These are phyloP conservation scores for Russula brevipes DNA, from an alignment of 768 basidiomycete genomes.

Conservation along the genomic window DNA sequence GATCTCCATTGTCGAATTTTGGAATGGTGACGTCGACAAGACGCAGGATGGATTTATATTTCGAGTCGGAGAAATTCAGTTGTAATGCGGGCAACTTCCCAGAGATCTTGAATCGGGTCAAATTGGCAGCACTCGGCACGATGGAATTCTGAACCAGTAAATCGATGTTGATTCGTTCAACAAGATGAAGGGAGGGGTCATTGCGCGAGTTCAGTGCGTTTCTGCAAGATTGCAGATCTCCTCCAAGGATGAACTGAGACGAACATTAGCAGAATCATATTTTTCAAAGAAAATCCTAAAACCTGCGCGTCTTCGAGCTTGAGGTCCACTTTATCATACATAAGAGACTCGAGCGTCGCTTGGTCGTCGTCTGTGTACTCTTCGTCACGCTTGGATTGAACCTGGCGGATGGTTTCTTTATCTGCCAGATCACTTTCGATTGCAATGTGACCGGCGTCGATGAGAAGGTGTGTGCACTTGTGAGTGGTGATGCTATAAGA, in stretches of 20 bases:
- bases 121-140: constrained; percentile 71
- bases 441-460: constrained; percentile 96
- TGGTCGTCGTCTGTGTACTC: constrained; percentile 87
- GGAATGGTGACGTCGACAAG: constrained; percentile 89
- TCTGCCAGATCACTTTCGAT: constrained; percentile 87
- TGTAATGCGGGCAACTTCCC: constrained; percentile 84
- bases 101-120: constrained; percentile 85
- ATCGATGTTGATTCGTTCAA: constrained; percentile 89
- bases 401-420: constrained; percentile 68
- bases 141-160: constrained; percentile 91
- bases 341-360: constrained; percentile 75
- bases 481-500: constrained; percentile 61
- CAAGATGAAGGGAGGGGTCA: constrained; percentile 66
- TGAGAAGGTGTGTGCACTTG: constrained; percentile 77
- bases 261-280: constrained; percentile 3
- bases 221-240: constrained; percentile 74
- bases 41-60: constrained; percentile 89
- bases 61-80: constrained; percentile 85
- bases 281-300: constrained; percentile 19
- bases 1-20: constrained; percentile 53
- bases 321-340: constrained; percentile 90
- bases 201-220: constrained; percentile 62
- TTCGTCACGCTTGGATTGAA: constrained; percentile 78
- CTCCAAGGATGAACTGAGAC: constrained; percentile 80
- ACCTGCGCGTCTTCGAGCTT: constrained; percentile 89